Conservation (phyloP, 495 filamentous ascomycete species). For the Staphylotrichum tortipilum region DNA sequence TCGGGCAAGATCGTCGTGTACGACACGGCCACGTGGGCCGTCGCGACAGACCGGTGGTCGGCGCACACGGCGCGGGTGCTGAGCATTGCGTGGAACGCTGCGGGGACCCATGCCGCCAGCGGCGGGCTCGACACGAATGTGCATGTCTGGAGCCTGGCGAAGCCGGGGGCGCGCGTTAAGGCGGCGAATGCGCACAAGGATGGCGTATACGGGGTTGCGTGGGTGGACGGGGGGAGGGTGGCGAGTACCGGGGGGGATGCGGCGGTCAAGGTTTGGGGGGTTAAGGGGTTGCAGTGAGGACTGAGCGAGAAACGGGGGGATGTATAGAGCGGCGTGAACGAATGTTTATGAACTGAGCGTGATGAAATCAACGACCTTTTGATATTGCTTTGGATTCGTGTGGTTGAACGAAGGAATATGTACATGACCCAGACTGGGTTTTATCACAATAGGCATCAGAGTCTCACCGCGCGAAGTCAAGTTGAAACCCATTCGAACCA, state of each 20-base stretch:
- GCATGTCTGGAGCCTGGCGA: constrained; percentile 80
- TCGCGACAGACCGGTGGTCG: constrained; percentile 75
- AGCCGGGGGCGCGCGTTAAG: constrained; percentile 73
- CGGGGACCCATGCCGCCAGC: constrained; percentile 68
- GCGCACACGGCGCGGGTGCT: constrained; percentile 85
- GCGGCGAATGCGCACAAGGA: constrained; percentile 85
- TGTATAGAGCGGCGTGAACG: not conserved
- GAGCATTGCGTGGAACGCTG: constrained; percentile 70
- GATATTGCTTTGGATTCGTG: too few relatives aligned
- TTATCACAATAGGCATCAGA: too few relatives aligned
- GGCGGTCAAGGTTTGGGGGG: constrained; percentile 80
- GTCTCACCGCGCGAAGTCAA: too few relatives aligned
- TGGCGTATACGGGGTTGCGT: constrained; percentile 80
- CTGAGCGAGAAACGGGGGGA: not conserved
- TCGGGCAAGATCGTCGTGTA: constrained; percentile 79
- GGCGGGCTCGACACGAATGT: constrained; percentile 85
- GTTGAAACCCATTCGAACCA: too few relatives aligned
- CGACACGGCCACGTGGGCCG: constrained; percentile 42
- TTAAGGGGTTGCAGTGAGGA: constrained; percentile 56
- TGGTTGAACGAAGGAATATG: too few relatives aligned
- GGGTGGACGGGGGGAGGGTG: constrained; percentile 57
- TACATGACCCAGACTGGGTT: too few relatives aligned
- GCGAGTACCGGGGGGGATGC: constrained; percentile 80
- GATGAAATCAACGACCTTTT: not conserved
- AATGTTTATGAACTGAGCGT: too few relatives aligned